Conservation (phyloP, 2,329 filamentous ascomycete species). For the Botrytis fabae region DNA sequence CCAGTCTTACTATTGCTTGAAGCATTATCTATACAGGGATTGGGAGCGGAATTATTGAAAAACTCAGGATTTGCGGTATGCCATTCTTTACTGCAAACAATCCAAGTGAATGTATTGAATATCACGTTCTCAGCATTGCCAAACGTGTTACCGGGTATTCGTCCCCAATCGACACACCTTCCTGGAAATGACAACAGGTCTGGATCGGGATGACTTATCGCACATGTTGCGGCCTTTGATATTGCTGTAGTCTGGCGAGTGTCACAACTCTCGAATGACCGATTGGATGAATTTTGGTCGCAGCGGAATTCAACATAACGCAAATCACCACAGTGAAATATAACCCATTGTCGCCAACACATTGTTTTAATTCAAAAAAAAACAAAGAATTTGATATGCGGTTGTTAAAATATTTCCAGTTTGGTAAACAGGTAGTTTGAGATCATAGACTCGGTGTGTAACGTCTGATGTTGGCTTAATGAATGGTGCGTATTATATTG, state of each 20-base stretch:
- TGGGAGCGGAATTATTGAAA: background rate
- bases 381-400: background rate
- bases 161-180: background rate
- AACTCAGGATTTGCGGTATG: background rate
- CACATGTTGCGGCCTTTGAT: too few species aligned
- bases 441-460: background rate
- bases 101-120: background rate
- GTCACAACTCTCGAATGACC: background rate
- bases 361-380: background rate
- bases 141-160: background rate
- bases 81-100: background rate
- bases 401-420: background rate
- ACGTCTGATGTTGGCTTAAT: background rate
- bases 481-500: background rate
- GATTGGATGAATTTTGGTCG: background rate
- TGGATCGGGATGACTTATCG: background rate
- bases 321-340: background rate
- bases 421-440: background rate
- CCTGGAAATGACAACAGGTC: background rate
- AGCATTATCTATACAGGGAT: background rate
- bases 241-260: background rate
- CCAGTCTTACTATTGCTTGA: background rate
- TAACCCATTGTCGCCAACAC: constrained; percentile 3
- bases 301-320: background rate
- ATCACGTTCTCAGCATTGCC: too few species aligned